Percentiles rank a stretch among this genome's conserved stretches.
phyloP scores from a whole-genome alignment of 106 monocot genomes.

The Agapanthus africanus region DNA sequence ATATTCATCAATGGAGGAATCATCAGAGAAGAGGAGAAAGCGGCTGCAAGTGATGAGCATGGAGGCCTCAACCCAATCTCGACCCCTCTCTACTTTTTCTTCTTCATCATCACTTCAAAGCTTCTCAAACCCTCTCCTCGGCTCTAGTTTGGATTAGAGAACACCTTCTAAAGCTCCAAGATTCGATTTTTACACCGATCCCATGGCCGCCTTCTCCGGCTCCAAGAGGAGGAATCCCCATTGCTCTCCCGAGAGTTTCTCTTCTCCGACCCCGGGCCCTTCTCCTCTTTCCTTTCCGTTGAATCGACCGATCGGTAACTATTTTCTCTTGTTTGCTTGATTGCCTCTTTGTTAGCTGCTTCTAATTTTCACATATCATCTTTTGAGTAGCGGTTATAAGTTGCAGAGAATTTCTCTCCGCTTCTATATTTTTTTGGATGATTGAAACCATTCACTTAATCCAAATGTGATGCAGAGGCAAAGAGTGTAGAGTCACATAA shows the following conservation, averaged over 20 bases:
- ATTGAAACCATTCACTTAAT: no score
- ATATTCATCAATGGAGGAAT: no score
- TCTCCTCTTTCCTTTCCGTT: slow-evolving; percentile 2
- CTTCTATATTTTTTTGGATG: no score
- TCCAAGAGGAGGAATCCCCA: slow-evolving; percentile 12
- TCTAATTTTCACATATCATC: no score
- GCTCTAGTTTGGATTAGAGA: not conserved
- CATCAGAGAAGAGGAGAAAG: no score
- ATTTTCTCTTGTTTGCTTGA: no score
- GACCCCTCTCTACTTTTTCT: not conserved
- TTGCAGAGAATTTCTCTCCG: no score
- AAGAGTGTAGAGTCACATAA: no score
- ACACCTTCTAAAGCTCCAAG: slow-evolving; percentile 14
- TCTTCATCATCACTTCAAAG: not conserved
- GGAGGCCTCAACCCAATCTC: not conserved
- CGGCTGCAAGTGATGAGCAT: no score
- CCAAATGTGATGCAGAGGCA: no score
- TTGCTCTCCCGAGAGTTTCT: not conserved
- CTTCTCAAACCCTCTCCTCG: slow-evolving; percentile 19
- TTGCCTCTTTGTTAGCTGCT: not conserved
- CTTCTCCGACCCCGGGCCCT: slow-evolving; percentile 4
- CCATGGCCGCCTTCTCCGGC: slow-evolving; percentile 32
- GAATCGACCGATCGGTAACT: slow-evolving; percentile 8
- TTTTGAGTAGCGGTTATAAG: no score
- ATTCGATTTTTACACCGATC: slow-evolving; percentile 47